Percentiles rank a stretch among this genome's conserved stretches.
Evolutionary conservation across 1,284 basidiomycete species (phyloP).

Genomic region (Caloboletus inedulis): DNA sequence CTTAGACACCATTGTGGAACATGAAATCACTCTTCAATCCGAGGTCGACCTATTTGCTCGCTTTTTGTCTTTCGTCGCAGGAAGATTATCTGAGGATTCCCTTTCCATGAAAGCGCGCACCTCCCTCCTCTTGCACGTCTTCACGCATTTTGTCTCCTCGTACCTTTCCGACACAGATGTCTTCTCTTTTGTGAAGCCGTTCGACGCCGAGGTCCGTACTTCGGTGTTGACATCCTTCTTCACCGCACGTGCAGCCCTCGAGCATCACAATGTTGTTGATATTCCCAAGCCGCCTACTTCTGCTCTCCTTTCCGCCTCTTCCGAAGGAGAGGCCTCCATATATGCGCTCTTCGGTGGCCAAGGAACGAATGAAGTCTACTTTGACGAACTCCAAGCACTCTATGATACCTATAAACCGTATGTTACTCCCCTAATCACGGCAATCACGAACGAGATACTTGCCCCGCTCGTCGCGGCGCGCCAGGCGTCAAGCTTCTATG

Average conservation of each 20-base stretch:
- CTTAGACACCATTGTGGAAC: conserved; percentile 48
- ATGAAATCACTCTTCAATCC: conserved; percentile 58
- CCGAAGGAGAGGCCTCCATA: conserved; percentile 71
- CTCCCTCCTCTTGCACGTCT: conserved; percentile 68
- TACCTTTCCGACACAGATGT: conserved; percentile 76
- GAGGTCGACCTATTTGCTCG: conserved; percentile 75
- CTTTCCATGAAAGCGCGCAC: conserved; percentile 56
- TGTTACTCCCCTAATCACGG: conserved; percentile 67
- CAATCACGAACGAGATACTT: conserved; percentile 67
- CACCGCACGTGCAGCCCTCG: conserved; percentile 71
- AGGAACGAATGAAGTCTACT: conserved; percentile 97
- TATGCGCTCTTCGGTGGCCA: conserved; percentile 99
- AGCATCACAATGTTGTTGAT: conserved; percentile 54
- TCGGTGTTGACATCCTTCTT: conserved; percentile 81
- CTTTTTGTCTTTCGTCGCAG: conserved; percentile 74
- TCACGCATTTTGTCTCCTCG: conserved; percentile 75
- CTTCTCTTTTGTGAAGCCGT: conserved; percentile 76
- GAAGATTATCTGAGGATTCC: conserved; percentile 54
- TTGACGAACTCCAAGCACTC: conserved; percentile 90
- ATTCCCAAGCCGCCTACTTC: conserved; percentile 67
- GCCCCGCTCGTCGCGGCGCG: conserved; percentile 68
- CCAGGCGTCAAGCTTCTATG: conserved; percentile 67
- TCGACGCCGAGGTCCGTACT: conserved; percentile 75
- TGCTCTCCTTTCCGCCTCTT: conserved; percentile 73
- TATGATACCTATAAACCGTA: conserved; percentile 91